Percentiles rank a stretch among this genome's conserved stretches.
phyloP scores from a whole-genome alignment of 2,329 filamentous ascomycete genomes.

The Scedosporium apiospermum region DNA sequence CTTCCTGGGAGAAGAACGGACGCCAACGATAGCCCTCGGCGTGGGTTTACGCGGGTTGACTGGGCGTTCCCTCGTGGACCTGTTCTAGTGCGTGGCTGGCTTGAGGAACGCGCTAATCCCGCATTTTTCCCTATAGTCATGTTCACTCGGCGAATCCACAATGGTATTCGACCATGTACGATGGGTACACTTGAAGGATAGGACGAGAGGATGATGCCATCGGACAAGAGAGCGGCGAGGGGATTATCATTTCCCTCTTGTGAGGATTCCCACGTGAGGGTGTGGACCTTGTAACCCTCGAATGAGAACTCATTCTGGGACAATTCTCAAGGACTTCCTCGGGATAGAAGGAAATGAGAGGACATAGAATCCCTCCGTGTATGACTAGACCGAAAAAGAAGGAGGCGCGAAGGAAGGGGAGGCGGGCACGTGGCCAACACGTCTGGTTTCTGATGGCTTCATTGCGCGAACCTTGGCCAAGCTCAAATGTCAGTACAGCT shows the following conservation, averaged over 20 bases:
- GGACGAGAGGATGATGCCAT: neutral
- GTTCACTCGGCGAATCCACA: neutral
- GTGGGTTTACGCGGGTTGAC: neutral
- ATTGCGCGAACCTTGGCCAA: neutral
- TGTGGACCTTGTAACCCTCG: neutral
- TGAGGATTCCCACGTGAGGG: neutral
- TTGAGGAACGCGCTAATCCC: constrained; percentile 1
- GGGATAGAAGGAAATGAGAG: neutral
- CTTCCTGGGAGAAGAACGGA: too few relatives aligned
- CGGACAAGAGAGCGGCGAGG: neutral
- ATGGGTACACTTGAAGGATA: neutral
- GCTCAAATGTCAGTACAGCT: neutral
- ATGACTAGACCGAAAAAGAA: neutral
- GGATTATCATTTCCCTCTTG: neutral
- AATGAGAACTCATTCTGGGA: neutral
- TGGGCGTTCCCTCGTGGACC: neutral
- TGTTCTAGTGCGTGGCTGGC: neutral
- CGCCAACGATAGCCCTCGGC: neutral
- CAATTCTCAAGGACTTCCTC: neutral
- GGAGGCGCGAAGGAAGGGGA: neutral
- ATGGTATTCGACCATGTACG: neutral
- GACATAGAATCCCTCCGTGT: too few relatives aligned
- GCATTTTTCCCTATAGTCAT: neutral
- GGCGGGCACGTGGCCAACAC: neutral
- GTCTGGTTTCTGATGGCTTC: neutral